Evolutionary conservation across 345 rosid genomes (phyloP), one percentile per base, ranked within the genome.

Genomic region (Raphanus raphanistrum): DNA sequence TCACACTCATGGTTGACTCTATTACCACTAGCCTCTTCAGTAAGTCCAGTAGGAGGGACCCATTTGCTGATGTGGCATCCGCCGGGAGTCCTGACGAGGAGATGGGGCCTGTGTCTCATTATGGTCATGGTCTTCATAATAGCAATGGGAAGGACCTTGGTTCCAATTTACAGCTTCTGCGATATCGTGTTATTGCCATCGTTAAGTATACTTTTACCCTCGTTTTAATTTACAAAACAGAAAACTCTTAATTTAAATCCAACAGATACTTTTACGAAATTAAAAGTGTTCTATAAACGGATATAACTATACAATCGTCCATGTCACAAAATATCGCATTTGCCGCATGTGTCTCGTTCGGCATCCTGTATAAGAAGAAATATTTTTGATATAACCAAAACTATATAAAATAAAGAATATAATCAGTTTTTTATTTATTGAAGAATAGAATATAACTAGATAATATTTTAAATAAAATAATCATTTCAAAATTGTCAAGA

Each of bases 1-100:
- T 68, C 43, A 83, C 86, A 0, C 76, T 88, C 76, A 87, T 88
- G 88, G 65, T 89, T 1, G 90, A 86, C 43, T 61, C 79, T 32
- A 70, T 79, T 36, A 85, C 90, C 11, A 88, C 83, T 1, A 78
- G 81, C 27, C 79, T 86, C 12, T 82, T 41, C 32, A 73, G 67
- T 7, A 80, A 26, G 58, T 62, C 70, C 3, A 66, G 61, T 11
- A 15, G 29, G 4, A 70, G 0, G 6, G 35, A 58, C 0, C 7
- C 45, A 5, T 29, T 10, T 12, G 26, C 66, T 0, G 28, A 71
- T 1, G 70, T 67, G 27, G 82, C n/a, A 7, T 62, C 80, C 1
- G 63, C 33, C 15, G 61, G 50, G 52, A 58, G 17, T 28, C 63
- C 11, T 32, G 89, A 77, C 32, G 83, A 76, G 33, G 81, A 80